Base-by-base conservation (phyloP, 78 protist genomes). In the Monosiga brevicollis region DNA sequence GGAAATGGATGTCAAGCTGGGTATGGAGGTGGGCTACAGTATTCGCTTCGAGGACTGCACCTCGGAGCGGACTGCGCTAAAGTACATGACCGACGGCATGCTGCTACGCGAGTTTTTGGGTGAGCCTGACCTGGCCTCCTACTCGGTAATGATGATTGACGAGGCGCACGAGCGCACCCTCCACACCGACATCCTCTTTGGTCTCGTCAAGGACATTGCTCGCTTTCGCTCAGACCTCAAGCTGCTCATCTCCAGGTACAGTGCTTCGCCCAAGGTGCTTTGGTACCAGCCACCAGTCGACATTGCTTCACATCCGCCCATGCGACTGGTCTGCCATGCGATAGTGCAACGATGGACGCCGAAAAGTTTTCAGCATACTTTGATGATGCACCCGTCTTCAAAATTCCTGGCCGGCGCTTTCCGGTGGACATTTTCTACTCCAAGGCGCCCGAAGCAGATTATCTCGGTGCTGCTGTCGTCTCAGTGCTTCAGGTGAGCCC, bases 141-240 rank as follows among this genome's bases (percentile, higher is more conserved):
- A 96, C 87, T 75, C 87, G 10, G 96, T 87, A 39, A 84, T 98
- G 82, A 96, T 98, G 73, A 90, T 98, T 36, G 99, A 98, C 84
- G 99, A 98, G 87, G 99, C 99, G 36, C 99, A 98, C 91, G 99
- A 97, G 88, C 93, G 99, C 36, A 93, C 99, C 0, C 91, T 97
- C 6, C 97, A 97, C 95, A 98, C 99, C 88, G 49, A 74, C 73
- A 40, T 81, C 35, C 79, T 81, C 32, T 81, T 81, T 42, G 81
- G 87, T n/a, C 76, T 80, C n/a, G 86, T 90, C 25, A 91, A 92
- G 40, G 95, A 93, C 84, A 76, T 94, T 10, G 88, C 96, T 0
- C 88, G 97, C 35, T 94, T 91, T 78, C 86, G 98, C 25, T 87
- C 86, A 24, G 98, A 96, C 38, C 62, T 97, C 37, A 93, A 91